Percentiles rank a stretch among this genome's conserved stretches.
Evolutionary conservation across 768 basidiomycete genomes (phyloP).

Genomic region (Austroboletus festivus): DNA sequence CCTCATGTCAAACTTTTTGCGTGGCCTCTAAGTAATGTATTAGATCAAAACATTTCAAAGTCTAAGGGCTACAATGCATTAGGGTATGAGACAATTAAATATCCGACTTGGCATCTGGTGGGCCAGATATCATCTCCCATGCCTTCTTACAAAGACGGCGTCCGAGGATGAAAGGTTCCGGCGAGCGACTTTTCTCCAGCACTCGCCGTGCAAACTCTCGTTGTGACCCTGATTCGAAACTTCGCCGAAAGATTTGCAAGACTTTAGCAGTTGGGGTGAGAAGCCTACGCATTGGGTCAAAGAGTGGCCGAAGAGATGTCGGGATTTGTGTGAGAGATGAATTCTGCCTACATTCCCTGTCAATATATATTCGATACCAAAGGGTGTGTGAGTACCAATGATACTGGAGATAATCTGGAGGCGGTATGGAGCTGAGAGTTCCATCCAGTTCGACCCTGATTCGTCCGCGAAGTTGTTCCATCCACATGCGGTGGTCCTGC

Average conservation of each 20-base stretch:
- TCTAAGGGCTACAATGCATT: no score
- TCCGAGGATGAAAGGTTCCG: constrained; percentile 52
- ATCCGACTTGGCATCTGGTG: constrained; percentile 26
- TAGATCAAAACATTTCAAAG: no score
- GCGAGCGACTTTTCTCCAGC: constrained; percentile 62
- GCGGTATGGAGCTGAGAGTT: constrained; percentile 26
- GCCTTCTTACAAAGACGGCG: constrained; percentile 38
- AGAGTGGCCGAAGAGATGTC: constrained; percentile 51
- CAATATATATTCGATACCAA: no score
- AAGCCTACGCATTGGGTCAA: constrained; percentile 49
- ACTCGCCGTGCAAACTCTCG: constrained; percentile 52
- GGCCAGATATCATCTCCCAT: constrained; percentile 37
- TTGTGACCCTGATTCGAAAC: constrained; percentile 56
- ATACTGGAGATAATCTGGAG: constrained; percentile 23
- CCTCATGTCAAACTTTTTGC: constrained; percentile 26
- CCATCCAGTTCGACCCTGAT: constrained; percentile 26
- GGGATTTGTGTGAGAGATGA: constrained; percentile 60
- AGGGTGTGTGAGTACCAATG: constrained; percentile 38
- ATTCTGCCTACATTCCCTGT: constrained; percentile 35
- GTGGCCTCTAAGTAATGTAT: no score
- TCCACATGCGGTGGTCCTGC: constrained; percentile 49
- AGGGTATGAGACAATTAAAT: constrained; percentile 25
- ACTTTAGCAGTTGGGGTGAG: constrained; percentile 55
- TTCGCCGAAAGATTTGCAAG: constrained; percentile 50
- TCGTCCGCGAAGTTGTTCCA: constrained; percentile 20